phyloP scores from a whole-genome alignment of 192 early-diverging fungal species.

The Entophlyctis helioformis region DNA sequence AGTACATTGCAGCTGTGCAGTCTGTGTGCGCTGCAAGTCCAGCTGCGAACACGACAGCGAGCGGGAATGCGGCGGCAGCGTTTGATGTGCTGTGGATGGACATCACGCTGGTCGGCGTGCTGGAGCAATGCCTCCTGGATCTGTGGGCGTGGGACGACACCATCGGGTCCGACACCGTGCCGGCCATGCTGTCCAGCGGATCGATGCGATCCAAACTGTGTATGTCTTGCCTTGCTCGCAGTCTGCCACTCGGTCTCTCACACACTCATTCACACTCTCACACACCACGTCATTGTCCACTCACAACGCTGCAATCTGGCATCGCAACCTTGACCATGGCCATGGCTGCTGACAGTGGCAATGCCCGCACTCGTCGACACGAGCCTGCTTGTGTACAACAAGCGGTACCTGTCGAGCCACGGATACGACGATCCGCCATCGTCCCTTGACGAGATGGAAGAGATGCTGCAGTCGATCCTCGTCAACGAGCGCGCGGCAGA shows the following conservation, averaged over 20 bases:
- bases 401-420: slow-evolving; percentile 12
- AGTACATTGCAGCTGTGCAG: too few species aligned
- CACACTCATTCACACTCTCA: too few species aligned
- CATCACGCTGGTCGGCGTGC: slow-evolving; percentile 8
- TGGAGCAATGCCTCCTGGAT: slow-evolving; percentile 28
- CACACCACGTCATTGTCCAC: too few species aligned
- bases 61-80: neutral
- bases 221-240: too few species aligned
- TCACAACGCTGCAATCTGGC: too few species aligned
- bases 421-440: slow-evolving; percentile 7
- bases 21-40: too few species aligned
- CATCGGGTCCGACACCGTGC: slow-evolving; percentile 8
- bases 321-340: too few species aligned
- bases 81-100: slow-evolving; percentile 29
- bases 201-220: too few species aligned
- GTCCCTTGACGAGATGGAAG: slow-evolving; percentile 20
- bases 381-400: slow-evolving; percentile 25
- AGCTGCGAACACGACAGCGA: too few species aligned
- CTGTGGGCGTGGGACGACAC: slow-evolving; percentile 18
- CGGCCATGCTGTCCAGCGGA: too few species aligned
- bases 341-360: slow-evolving; percentile 18
- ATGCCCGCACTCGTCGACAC: slow-evolving; percentile 18
- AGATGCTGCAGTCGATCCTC: slow-evolving; percentile 9
- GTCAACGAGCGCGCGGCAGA: slow-evolving; percentile 9
- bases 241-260: too few species aligned